These are phyloP conservation scores for Ophiocordyceps camponoti-rufipedis DNA, from an alignment of 2,329 filamentous ascomycete genomes.

Conservation along the genomic window DNA sequence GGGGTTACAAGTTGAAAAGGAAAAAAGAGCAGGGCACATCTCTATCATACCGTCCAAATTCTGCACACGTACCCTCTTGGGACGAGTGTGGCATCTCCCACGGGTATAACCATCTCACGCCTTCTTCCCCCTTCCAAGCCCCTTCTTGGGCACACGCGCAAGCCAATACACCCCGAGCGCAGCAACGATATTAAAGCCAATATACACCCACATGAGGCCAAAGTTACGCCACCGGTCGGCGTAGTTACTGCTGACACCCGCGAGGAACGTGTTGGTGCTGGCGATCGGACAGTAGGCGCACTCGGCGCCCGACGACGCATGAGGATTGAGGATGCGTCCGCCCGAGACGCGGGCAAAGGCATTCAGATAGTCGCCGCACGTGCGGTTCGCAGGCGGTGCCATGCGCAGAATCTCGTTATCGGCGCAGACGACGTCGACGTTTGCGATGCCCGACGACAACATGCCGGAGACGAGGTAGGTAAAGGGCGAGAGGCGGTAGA, in stretches of 20 bases:
- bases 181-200: slow-evolving; percentile 37
- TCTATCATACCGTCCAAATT: too few relatives aligned
- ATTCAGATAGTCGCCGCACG: slow-evolving; percentile 40
- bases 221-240: slow-evolving; percentile 49
- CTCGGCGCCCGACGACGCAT: slow-evolving; percentile 17
- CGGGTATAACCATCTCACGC: neutral
- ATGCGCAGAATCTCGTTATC: slow-evolving; percentile 53
- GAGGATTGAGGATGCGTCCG: slow-evolving; percentile 32
- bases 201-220: slow-evolving; percentile 41
- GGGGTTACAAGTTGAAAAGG: too few relatives aligned
- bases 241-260: slow-evolving; percentile 31
- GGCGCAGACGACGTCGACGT: slow-evolving; percentile 46
- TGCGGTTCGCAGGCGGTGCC: slow-evolving; percentile 35
- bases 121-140: slow-evolving; percentile 15
- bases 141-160: slow-evolving; percentile 29
- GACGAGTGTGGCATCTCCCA: neutral
- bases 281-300: slow-evolving; percentile 38
- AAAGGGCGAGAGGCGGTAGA: slow-evolving; percentile 63
- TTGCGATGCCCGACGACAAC: slow-evolving; percentile 50
- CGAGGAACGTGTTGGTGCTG: slow-evolving; percentile 33
- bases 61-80: too few relatives aligned
- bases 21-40: too few relatives aligned
- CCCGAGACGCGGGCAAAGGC: slow-evolving; percentile 27
- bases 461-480: slow-evolving; percentile 65
- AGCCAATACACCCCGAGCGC: slow-evolving; percentile 39